Evolutionary conservation across 2,329 filamentous ascomycete species (phyloP).

Genomic region (Huntiella abstrusa): DNA sequence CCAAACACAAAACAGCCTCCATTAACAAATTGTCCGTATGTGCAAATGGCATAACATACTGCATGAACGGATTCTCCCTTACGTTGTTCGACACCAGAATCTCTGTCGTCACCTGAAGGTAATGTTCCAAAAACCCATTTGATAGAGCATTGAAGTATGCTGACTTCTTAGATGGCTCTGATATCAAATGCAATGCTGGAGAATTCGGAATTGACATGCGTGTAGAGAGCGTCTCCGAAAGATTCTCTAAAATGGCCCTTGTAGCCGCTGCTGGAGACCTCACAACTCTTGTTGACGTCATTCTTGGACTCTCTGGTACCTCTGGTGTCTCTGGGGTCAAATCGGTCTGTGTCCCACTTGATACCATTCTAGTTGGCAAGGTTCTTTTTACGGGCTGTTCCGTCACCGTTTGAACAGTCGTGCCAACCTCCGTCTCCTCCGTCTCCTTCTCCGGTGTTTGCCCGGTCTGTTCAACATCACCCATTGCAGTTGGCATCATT

Average conservation of each 20-base stretch:
- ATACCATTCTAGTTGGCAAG: slow-evolving; percentile 2
- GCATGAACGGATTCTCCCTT: slow-evolving; percentile 10
- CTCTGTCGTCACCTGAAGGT: slow-evolving; percentile 10
- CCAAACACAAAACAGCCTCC: slow-evolving; percentile 10
- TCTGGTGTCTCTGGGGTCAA: neutral
- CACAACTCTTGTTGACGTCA: neutral
- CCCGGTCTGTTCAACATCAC: neutral
- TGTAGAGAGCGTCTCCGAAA: neutral
- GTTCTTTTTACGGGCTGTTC: too few species aligned
- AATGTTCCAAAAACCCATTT: slow-evolving; percentile 10
- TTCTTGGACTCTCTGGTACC: too few species aligned
- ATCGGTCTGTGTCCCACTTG: slow-evolving; percentile 6
- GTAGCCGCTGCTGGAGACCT: neutral
- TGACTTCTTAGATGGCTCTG: slow-evolving; percentile 3
- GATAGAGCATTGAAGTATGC: slow-evolving; percentile 8
- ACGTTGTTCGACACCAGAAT: slow-evolving; percentile 10
- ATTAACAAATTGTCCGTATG: slow-evolving; percentile 9
- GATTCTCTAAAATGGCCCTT: neutral
- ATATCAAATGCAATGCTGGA: slow-evolving; percentile 1
- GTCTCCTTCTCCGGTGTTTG: neutral
- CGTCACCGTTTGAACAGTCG: neutral
- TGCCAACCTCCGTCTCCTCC: neutral
- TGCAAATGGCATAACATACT: slow-evolving; percentile 11
- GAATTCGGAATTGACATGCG: slow-evolving; percentile 3
- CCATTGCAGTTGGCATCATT: too few species aligned